Conservation (phyloP, 495 filamentous ascomycete genomes). For the Neurospora sp. region DNA sequence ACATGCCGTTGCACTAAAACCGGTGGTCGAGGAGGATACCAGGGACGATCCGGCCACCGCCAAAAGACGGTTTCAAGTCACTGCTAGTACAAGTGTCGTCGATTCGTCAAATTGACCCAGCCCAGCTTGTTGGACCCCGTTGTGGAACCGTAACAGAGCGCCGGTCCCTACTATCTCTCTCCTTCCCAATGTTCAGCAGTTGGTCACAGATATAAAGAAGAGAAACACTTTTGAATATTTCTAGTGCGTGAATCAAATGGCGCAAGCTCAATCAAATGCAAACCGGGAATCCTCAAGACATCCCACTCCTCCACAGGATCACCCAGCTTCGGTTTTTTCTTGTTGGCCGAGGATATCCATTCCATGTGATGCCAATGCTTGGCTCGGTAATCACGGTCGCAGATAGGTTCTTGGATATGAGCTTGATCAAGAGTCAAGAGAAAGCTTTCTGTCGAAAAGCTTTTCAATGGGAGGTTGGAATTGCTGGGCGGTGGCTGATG, state of each 20-base stretch:
- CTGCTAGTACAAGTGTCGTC: neutral
- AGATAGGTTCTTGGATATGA: neutral
- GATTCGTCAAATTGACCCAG: neutral
- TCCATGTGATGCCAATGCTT: neutral
- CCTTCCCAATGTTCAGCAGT: neutral
- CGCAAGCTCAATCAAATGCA: neutral
- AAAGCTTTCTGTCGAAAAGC: neutral
- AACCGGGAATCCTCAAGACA: neutral
- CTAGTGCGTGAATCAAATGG: neutral
- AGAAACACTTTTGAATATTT: too few species aligned
- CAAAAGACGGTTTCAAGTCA: neutral
- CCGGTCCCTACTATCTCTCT: neutral
- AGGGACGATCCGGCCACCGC: neutral
- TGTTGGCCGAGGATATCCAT: neutral
- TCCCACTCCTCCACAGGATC: neutral
- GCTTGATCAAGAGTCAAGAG: neutral
- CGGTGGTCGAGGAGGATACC: neutral
- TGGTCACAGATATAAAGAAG: neutral
- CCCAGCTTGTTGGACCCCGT: neutral
- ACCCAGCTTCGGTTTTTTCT: neutral
- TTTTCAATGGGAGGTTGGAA: neutral
- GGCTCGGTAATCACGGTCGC: neutral
- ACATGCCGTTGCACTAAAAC: neutral
- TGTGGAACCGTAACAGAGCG: neutral
- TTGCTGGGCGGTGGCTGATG: neutral